Percentiles rank a stretch among this genome's conserved stretches.
Conservation (phyloP, 192 early-diverging fungal genomes). For the Coemansia sp. region DNA sequence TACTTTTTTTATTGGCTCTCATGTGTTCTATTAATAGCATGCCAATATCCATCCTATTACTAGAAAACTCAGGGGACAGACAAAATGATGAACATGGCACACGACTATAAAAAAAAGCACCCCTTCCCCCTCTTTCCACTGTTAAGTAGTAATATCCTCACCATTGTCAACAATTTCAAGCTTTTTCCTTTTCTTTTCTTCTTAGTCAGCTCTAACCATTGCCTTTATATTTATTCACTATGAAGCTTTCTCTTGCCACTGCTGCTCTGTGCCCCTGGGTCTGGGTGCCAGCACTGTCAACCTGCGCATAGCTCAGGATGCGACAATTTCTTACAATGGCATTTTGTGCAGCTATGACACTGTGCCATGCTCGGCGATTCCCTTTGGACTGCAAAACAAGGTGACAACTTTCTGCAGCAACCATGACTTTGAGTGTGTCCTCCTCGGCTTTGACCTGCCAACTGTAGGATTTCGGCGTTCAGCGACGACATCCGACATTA, state of each 20-base stretch:
- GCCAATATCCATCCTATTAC: not conserved
- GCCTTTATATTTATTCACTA: not conserved
- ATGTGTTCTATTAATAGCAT: not conserved
- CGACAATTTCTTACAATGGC: conserved; percentile 35
- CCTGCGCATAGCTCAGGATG: conserved; percentile 26
- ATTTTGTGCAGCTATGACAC: conserved; percentile 37
- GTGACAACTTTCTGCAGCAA: conserved; percentile 41
- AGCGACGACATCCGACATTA: too few species aligned
- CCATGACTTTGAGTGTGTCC: conserved; percentile 45
- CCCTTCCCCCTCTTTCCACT: not conserved
- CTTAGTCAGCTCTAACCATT: not conserved
- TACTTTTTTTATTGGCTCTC: not conserved
- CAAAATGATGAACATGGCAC: not conserved
- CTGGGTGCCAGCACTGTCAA: conserved; percentile 11
- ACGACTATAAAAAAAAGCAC: not conserved
- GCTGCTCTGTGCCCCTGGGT: conserved; percentile 8
- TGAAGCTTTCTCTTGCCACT: conserved; percentile 4
- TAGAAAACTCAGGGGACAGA: not conserved
- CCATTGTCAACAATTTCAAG: too few species aligned
- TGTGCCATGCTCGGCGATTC: conserved; percentile 30
- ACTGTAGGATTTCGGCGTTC: too few species aligned
- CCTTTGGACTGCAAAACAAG: conserved; percentile 23
- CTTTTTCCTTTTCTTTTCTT: too few species aligned
- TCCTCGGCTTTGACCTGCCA: conserved; percentile 46
- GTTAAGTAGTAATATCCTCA: not conserved